Percentiles rank a stretch among this genome's conserved stretches.
Conservation (phyloP, 495 filamentous ascomycete species). For the Aspergillus hancockii region DNA sequence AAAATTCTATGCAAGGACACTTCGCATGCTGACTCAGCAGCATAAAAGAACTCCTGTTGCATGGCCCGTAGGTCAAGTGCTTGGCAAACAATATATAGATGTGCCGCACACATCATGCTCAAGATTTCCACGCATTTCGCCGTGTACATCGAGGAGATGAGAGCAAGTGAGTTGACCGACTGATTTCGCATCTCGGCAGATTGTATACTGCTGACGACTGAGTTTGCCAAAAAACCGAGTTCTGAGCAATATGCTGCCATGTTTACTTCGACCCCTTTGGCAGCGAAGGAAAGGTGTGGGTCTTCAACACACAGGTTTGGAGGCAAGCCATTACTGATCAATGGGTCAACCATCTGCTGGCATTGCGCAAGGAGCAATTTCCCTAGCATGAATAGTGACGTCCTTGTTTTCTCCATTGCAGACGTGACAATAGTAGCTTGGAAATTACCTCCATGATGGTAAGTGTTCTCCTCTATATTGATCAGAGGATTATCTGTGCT, state of each 20-base stretch:
- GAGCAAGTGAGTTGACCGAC: constrained; percentile 54
- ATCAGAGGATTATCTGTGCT: constrained; percentile 64
- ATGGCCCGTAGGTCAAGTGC: constrained; percentile 43
- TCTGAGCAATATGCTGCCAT: constrained; percentile 61
- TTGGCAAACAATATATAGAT: constrained; percentile 52
- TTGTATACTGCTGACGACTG: constrained; percentile 50
- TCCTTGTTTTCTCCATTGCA: constrained; percentile 62
- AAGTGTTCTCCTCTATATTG: constrained; percentile 29
- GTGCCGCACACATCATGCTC: constrained; percentile 49
- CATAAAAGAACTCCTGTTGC: constrained; percentile 22
- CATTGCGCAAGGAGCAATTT: constrained; percentile 58
- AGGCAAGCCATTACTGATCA: constrained; percentile 56
- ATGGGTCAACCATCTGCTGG: constrained; percentile 58
- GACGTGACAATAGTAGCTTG: constrained; percentile 60
- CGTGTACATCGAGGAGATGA: constrained; percentile 54
- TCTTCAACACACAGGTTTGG: constrained; percentile 59
- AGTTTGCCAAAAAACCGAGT: constrained; percentile 41
- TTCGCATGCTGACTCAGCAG: background rate
- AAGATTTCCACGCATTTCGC: constrained; percentile 55
- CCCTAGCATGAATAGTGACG: constrained; percentile 56
- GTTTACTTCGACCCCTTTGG: constrained; percentile 64
- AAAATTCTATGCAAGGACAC: background rate
- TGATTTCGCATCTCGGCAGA: constrained; percentile 57
- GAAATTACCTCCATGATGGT: constrained; percentile 65
- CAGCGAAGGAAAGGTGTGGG: constrained; percentile 53